A percentile compares a stretch with the other conserved stretches of the same genome.
Evolutionary conservation across 2,329 filamentous ascomycete genomes (phyloP).

Genomic region (Pseudocercospora fijiensis): DNA sequence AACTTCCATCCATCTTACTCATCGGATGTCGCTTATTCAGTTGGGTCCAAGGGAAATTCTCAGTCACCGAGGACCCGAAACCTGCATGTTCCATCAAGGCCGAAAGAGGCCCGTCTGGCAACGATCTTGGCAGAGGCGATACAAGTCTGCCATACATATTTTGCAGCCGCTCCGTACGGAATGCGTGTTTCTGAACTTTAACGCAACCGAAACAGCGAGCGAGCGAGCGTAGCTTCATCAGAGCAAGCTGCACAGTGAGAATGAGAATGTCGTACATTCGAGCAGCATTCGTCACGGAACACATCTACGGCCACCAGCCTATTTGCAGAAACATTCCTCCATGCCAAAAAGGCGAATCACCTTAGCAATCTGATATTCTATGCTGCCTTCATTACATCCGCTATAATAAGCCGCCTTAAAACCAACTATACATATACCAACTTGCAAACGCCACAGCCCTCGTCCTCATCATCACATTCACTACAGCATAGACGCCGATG

Average conservation of each 20-base stretch:
- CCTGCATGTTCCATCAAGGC: not conserved
- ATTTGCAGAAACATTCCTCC: not conserved
- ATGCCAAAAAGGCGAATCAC: not conserved
- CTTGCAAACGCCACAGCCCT: conserved; percentile 22
- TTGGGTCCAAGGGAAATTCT: not conserved
- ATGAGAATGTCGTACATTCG: not conserved
- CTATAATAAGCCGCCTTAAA: conserved; percentile 9
- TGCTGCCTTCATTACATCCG: too few species aligned
- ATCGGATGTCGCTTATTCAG: not conserved
- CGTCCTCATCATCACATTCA: conserved; percentile 11
- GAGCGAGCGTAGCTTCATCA: too few species aligned
- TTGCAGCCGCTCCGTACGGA: not conserved
- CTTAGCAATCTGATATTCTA: not conserved
- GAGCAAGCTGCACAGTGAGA: too few species aligned
- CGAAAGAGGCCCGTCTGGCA: not conserved
- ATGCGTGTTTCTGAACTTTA: not conserved
- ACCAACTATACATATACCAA: conserved; percentile 21
- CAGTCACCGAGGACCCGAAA: not conserved
- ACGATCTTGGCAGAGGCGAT: not conserved
- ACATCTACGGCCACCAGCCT: not conserved
- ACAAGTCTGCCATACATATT: not conserved
- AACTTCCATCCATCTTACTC: not conserved
- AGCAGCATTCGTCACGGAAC: not conserved
- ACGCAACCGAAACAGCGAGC: not conserved
- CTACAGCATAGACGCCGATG: conserved; percentile 14